phyloP scores from a whole-genome alignment of 1,284 basidiomycete species.

The Pulveroboletus sp. region DNA sequence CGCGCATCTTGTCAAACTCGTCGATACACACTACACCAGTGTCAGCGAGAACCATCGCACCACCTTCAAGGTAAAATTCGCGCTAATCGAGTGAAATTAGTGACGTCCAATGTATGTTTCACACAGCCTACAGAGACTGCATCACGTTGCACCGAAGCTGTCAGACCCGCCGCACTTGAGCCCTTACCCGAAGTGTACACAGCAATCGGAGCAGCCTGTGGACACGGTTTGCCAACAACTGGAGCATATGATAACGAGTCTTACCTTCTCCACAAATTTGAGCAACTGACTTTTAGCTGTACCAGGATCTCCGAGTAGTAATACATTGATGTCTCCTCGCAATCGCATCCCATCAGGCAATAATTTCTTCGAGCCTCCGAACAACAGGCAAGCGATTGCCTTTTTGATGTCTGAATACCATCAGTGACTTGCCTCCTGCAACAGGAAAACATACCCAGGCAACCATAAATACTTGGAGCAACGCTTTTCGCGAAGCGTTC shows the following conservation, averaged over 20 bases:
- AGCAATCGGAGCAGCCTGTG: slow-evolving; percentile 89
- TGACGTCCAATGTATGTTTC: neutral
- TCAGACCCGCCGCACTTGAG: slow-evolving; percentile 96
- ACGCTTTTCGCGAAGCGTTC: slow-evolving; percentile 94
- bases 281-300: slow-evolving; percentile 97
- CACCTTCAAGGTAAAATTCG: slow-evolving; percentile 98
- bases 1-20: slow-evolving; percentile 99
- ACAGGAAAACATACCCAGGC: slow-evolving; percentile 62
- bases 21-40: slow-evolving; percentile 99
- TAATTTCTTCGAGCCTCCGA: slow-evolving; percentile 98
- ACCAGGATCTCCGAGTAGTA: slow-evolving; percentile 95
- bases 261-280: slow-evolving; percentile 97
- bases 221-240: neutral
- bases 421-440: neutral
- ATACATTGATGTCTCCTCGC: slow-evolving; percentile 97
- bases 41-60: slow-evolving; percentile 99
- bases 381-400: slow-evolving; percentile 90
- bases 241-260: neutral
- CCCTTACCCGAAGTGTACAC: slow-evolving; percentile 99
- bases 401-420: slow-evolving; percentile 88
- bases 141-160: slow-evolving; percentile 96
- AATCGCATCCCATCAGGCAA: slow-evolving; percentile 97
- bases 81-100: slow-evolving; percentile 52
- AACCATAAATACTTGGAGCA: slow-evolving; percentile 96
- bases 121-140: slow-evolving; percentile 71